Conservation (phyloP, 768 basidiomycete species). For the Amanita phalloides region DNA sequence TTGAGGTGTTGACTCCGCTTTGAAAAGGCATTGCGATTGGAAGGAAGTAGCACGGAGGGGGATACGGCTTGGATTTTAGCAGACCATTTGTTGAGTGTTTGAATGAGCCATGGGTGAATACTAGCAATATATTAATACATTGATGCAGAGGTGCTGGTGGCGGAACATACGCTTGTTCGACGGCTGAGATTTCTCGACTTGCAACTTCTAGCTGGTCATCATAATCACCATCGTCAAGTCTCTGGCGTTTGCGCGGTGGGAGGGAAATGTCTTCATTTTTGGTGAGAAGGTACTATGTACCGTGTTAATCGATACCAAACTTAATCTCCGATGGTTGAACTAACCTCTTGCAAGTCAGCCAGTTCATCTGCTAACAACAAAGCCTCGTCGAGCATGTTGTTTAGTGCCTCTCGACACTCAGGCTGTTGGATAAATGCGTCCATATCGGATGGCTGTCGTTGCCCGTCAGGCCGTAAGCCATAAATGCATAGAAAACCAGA, state of each 20-base stretch:
- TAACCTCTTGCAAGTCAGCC: constrained; percentile 58
- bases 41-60: constrained; percentile 61
- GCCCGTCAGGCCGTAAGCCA: not conserved
- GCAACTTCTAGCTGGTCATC: constrained; percentile 30
- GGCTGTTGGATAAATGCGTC: constrained; percentile 24
- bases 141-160: not conserved
- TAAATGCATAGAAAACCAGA: constrained; percentile 1
- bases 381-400: constrained; percentile 51
- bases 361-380: constrained; percentile 54
- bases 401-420: constrained; percentile 33
- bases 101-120: constrained; percentile 57
- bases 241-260: constrained; percentile 51
- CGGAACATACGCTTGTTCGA: constrained; percentile 45
- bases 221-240: constrained; percentile 23
- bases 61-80: constrained; percentile 91
- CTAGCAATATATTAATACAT: constrained; percentile 20
- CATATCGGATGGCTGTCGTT: constrained; percentile 21
- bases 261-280: constrained; percentile 34
- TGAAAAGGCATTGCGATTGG: constrained; percentile 60
- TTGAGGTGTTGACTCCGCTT: constrained; percentile 45
- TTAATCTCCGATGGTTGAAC: constrained; percentile 1
- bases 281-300: constrained; percentile 30
- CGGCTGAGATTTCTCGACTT: constrained; percentile 25
- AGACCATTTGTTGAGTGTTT: constrained; percentile 90
- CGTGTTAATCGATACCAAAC: not conserved